Percentiles rank a stretch among this genome's conserved stretches.
Conservation (phyloP, 805 yeast genomes). For the Zygosaccharomyces pseudorouxii region DNA sequence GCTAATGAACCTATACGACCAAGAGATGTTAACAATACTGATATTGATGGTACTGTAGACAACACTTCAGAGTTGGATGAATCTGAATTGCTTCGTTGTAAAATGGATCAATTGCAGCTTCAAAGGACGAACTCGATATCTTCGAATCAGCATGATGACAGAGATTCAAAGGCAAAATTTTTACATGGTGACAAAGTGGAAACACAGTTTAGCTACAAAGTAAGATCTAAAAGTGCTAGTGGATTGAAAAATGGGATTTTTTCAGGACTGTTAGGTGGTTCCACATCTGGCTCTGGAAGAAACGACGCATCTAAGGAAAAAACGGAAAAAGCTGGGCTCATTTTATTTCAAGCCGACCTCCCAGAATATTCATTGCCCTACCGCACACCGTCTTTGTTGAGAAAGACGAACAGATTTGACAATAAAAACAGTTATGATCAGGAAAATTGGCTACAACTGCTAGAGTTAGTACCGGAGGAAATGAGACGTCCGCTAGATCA, state of each 20-base stretch:
- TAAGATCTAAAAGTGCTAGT: constrained; percentile 19
- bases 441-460: constrained; percentile 34
- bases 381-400: constrained; percentile 36
- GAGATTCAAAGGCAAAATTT: constrained; percentile 1
- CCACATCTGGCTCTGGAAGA: constrained; percentile 6
- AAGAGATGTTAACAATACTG: constrained; percentile 28
- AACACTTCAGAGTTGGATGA: constrained; percentile 21
- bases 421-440: constrained; percentile 34
- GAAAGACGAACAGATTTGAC: constrained; percentile 36
- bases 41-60: constrained; percentile 28
- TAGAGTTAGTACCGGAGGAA: constrained; percentile 26
- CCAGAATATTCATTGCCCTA: constrained; percentile 39
- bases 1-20: constrained; percentile 23
- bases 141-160: constrained; percentile 1
- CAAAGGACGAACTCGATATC: constrained; percentile 19
- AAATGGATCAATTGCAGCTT: constrained; percentile 30
- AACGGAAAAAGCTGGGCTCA: constrained; percentile 29
- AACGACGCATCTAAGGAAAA: constrained; percentile 4
- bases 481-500: constrained; percentile 28
- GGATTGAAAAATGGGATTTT: constrained; percentile 24
- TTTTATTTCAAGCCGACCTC: constrained; percentile 28
- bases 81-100: constrained; percentile 26
- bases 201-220: constrained; percentile 29
- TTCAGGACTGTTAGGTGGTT: constrained; percentile 22
- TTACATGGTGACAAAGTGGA: constrained; percentile 16